Evolutionary conservation across 2,329 filamentous ascomycete genomes (phyloP), one percentile per base, ranked within the genome.

Genomic region (Endoconidiophora laricicola): DNA sequence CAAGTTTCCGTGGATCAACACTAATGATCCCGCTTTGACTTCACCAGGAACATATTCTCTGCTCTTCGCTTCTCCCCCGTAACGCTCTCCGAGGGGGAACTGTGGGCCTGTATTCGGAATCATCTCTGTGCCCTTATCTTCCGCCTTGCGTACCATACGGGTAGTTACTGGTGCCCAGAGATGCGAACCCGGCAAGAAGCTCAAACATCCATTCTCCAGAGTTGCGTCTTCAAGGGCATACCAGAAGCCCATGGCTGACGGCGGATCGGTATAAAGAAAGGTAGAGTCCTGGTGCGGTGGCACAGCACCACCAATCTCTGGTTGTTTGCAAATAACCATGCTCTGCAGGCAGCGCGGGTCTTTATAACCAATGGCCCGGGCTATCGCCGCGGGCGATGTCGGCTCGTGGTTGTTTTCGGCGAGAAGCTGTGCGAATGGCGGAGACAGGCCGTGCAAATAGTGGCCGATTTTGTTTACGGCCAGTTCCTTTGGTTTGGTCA

Each of bases 271-370:
- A 63, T 94, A 96, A 54, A 98, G 58, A 58, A 96, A 98, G 1
- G 86, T 88, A 56, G 78, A 86, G 65, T 96, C 90, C 66, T 94
- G 88, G 63, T 98, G 91, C 20, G 86, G 78, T 1, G 83, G 86
- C 41, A 96, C 91, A 2, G 84, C 83, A 20, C 85, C 90, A 24
- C 91, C 91, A 48, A 96, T 95, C 66, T 93, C 86, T 20, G 91
- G 88, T 67, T 95, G 90, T 65, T 98, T 98, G 76, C 87, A 95
- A 58, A 98, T 96, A 24, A 96, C 74, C 91, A 98, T 98, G 63
- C 83, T 91, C 70, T 98, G 91, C 48, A 98, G 70, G 53, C 73
- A 76, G 18, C 82, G 71, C 2, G 88, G 85, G 62, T 94, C 85
- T 3, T 57, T 59, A 67, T 87, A 94, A 2, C 82, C 82, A 9